These are phyloP conservation scores for Cylindrotheca fusiformis DNA, from an alignment of 108 stramenopile genomes.

Conservation along the genomic window DNA sequence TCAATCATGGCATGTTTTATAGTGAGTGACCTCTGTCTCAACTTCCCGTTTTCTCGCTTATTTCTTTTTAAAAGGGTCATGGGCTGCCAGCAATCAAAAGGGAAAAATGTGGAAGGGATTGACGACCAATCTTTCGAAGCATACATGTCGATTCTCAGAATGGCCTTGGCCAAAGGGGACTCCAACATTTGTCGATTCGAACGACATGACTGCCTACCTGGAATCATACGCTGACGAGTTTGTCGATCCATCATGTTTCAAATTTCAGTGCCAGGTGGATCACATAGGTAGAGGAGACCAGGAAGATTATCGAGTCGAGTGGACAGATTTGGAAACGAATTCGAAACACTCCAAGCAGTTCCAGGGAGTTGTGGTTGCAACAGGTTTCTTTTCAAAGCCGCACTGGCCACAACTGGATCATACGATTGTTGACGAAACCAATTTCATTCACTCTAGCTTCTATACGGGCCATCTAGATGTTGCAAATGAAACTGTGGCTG, in stretches of 20 bases:
- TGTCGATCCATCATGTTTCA: constrained; percentile 32
- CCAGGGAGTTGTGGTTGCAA: constrained; percentile 63
- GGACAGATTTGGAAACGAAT: constrained; percentile 34
- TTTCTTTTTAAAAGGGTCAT: neutral
- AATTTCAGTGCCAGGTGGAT: constrained; percentile 49
- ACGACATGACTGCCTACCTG: constrained; percentile 59
- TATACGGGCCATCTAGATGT: constrained; percentile 31
- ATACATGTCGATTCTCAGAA: constrained; percentile 65
- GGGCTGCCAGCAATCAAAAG: neutral
- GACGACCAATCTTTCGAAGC: constrained; percentile 65
- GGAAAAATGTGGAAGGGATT: constrained; percentile 63
- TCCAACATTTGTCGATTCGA: constrained; percentile 52
- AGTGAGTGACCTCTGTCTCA: neutral
- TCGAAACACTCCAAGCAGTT: constrained; percentile 37
- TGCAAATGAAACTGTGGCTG: constrained; percentile 44
- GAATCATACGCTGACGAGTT: constrained; percentile 47
- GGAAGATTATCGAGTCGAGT: constrained; percentile 53
- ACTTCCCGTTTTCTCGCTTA: neutral
- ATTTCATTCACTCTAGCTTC: constrained; percentile 48
- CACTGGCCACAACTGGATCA: constrained; percentile 25
- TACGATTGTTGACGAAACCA: neutral
- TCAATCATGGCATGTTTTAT: neutral
- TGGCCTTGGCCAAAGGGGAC: constrained; percentile 60
- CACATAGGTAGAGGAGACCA: constrained; percentile 20
- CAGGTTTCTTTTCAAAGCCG: constrained; percentile 65